Evolutionary conservation across 805 yeast species (phyloP), one percentile per base, ranked within the genome.

Genomic region (Cyberlindnera japonica): DNA sequence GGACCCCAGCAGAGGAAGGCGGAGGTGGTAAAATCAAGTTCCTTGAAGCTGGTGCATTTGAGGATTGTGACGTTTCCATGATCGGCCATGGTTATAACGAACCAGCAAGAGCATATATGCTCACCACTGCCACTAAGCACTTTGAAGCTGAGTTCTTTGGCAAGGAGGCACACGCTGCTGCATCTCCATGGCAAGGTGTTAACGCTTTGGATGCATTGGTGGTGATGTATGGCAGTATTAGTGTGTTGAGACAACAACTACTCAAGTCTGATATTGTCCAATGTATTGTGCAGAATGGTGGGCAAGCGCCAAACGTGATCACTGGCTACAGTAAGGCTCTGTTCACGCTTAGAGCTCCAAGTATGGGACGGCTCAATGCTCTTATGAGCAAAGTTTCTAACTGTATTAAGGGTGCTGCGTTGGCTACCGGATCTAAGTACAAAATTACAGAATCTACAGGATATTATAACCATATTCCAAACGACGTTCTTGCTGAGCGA

Each of bases 121-220:
- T 31, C 11, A 35, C 46, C 17, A 43, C 40, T 2, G 43, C 46
- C 5, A 38, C 28, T 14, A 27, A 38, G 18, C 35, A 22, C 26
- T 38, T 38, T 25, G 20, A 11, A n/a, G 30, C 38, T 13, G 43
- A 43, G 21, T 43, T 17, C 33, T 38, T 21, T 28, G 46, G 46
- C n/a, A 35, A 35, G 26, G 46, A 43, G 27, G 43, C 46, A 5
- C 46, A 43, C 20, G 46, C 46, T 22, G 46, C 46, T 23, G 46
- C 43, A 6, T 26, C 43, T 11, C 46, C 46, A 28, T 43, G 43
- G 43, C 33, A 43, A 22, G 46, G 46, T 15, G 15, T 43, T 17
- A 43, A 43, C 17, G 46, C 46, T 2, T 22, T 43, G 22, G 46
- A 43, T 34, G 46, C 46, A 3, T 22, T 35, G 38, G 32, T 35